These are phyloP conservation scores for Dissophora globulifera DNA, from an alignment of 192 early-diverging fungal genomes.

Conservation along the genomic window DNA sequence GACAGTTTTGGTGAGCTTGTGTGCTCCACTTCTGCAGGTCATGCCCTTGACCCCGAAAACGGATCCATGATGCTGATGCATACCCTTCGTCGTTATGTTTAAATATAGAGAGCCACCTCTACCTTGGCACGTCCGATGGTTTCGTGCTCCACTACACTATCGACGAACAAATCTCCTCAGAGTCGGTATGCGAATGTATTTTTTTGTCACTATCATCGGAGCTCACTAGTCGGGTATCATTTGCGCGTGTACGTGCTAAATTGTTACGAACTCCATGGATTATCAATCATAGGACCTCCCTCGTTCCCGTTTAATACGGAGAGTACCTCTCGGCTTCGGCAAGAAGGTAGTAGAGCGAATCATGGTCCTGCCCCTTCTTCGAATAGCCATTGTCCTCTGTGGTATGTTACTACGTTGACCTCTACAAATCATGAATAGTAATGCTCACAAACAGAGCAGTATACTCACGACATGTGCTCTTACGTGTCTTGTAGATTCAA, in stretches of 20 bases:
- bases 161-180: constrained; percentile 56
- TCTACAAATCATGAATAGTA: no score
- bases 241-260: no score
- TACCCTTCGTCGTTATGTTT: no score
- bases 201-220: no score
- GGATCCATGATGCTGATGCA: no score
- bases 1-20: constrained; percentile 48
- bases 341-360: constrained; percentile 71
- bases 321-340: constrained; percentile 65
- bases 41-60: no score
- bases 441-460: no score
- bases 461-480: no score
- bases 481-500: constrained; percentile 68
- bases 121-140: constrained; percentile 82
- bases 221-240: no score
- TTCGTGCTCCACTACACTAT: constrained; percentile 73
- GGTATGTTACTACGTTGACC: constrained; percentile 59
- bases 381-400: constrained; percentile 71
- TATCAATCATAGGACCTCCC: constrained; percentile 49
- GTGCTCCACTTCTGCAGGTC: not conserved
- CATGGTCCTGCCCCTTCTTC: constrained; percentile 69
- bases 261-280: no score
- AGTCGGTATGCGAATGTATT: constrained; percentile 55
- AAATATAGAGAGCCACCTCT: constrained; percentile 78
- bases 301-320: constrained; percentile 54